Conservation (phyloP, 768 basidiomycete genomes). For the Amanita muscaria region DNA sequence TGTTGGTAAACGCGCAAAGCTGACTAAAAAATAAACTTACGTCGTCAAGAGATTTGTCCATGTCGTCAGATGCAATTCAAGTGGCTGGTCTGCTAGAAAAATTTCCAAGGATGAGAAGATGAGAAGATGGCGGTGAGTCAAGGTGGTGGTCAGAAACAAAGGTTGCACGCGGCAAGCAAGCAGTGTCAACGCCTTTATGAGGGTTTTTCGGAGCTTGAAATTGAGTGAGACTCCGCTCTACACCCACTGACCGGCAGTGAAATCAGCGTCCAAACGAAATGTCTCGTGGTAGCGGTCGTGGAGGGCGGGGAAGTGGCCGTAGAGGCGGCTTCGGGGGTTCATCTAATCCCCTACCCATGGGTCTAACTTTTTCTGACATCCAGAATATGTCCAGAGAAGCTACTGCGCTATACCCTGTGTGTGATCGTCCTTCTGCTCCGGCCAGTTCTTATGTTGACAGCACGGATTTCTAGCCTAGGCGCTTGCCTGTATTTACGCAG, state of each 20-base stretch:
- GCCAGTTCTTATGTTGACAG: slow-evolving; percentile 16
- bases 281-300: slow-evolving; percentile 30
- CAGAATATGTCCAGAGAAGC: slow-evolving; percentile 69
- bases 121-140: slow-evolving; percentile 17
- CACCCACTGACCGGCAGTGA: slow-evolving; percentile 16
- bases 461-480: slow-evolving; percentile 42
- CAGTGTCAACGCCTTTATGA: slow-evolving; percentile 4
- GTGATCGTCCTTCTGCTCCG: slow-evolving; percentile 22
- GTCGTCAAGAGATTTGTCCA: slow-evolving; percentile 84
- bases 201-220: slow-evolving; percentile 34
- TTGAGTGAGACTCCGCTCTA: slow-evolving; percentile 18
- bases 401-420: slow-evolving; percentile 74
- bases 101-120: too few relatives aligned
- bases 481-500: slow-evolving; percentile 62
- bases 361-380: slow-evolving; percentile 72
- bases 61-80: slow-evolving; percentile 21
- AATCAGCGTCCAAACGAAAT: too few relatives aligned
- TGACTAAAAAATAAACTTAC: slow-evolving; percentile 31
- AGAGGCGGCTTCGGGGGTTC: slow-evolving; percentile 54
- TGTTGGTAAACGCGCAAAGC: slow-evolving; percentile 15
- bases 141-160: slow-evolving; percentile 28
- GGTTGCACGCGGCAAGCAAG: slow-evolving; percentile 10
- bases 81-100: slow-evolving; percentile 12
- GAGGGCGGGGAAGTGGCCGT: slow-evolving; percentile 55
- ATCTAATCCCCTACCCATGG: slow-evolving; percentile 57